Percentiles rank a stretch among this genome's conserved stretches.
phyloP scores from a whole-genome alignment of 2,329 filamentous ascomycete genomes.

The Neonectria punicea region DNA sequence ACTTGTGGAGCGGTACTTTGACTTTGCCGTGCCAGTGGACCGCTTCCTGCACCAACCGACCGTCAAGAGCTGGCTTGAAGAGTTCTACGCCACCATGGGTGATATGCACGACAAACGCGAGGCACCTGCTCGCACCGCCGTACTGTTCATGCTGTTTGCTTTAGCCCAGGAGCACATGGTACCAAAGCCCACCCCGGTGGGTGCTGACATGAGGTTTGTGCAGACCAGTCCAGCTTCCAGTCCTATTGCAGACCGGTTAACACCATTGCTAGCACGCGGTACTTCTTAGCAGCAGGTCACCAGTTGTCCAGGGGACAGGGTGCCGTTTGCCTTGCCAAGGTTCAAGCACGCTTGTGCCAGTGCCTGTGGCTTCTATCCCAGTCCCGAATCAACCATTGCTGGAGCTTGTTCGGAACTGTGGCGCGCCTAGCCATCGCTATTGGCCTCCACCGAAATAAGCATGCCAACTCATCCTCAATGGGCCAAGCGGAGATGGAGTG shows the following conservation, averaged over 20 bases:
- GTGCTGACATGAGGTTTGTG: neutral
- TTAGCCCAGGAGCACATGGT: constrained; percentile 57
- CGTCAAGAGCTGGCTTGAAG: constrained; percentile 58
- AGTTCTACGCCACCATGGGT: constrained; percentile 51
- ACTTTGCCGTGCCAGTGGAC: constrained; percentile 66
- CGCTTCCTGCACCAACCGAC: constrained; percentile 64
- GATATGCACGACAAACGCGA: constrained; percentile 37
- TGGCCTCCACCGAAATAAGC: constrained; percentile 40
- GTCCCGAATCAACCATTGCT: constrained; percentile 59
- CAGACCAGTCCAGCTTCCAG: no score
- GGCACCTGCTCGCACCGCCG: constrained; percentile 49
- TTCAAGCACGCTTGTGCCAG: constrained; percentile 55
- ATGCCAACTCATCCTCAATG: constrained; percentile 19
- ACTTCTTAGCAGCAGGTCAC: constrained; percentile 47
- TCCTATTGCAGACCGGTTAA: no score
- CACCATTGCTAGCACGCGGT: constrained; percentile 27
- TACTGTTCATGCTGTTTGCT: constrained; percentile 62
- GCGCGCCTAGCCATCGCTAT: constrained; percentile 53
- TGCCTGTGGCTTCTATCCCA: constrained; percentile 56
- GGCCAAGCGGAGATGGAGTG: constrained; percentile 37
- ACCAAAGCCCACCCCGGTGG: constrained; percentile 18
- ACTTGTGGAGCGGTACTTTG: constrained; percentile 63
- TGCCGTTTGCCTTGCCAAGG: constrained; percentile 50
- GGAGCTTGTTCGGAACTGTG: constrained; percentile 57
- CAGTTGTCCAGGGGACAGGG: constrained; percentile 53